Conservation (phyloP, 768 basidiomycete species). For the Collybia nuda region DNA sequence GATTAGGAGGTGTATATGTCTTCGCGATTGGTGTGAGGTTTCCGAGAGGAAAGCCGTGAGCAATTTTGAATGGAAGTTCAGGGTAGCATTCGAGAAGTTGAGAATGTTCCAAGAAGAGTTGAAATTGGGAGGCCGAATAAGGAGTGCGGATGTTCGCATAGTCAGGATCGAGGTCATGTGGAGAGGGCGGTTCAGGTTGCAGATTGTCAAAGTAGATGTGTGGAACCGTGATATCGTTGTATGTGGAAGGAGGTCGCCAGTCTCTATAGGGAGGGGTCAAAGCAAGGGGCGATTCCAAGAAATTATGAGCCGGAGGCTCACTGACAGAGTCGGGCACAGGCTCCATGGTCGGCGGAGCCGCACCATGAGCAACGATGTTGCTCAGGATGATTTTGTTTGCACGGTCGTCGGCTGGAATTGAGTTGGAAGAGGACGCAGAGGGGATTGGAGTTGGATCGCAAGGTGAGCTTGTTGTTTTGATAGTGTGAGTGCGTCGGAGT, state of each 20-base stretch:
- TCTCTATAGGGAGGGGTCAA: slow-evolving; percentile 4
- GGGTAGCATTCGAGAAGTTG: neutral
- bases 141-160: slow-evolving; percentile 1
- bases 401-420: neutral
- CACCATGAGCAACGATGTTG: slow-evolving; percentile 24
- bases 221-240: neutral
- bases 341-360: slow-evolving; percentile 15
- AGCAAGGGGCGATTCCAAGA: slow-evolving; percentile 8
- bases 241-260: neutral
- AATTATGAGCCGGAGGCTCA: neutral
- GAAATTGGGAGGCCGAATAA: slow-evolving; percentile 1
- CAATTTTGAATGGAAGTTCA: neutral
- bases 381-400: slow-evolving; percentile 1
- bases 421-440: slow-evolving; percentile 7
- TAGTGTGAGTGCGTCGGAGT: slow-evolving; percentile 4
- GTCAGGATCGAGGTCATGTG: slow-evolving; percentile 5
- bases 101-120: neutral
- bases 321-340: slow-evolving; percentile 2
- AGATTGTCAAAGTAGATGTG: slow-evolving; percentile 5
- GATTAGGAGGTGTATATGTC: neutral
- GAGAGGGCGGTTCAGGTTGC: slow-evolving; percentile 3
- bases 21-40: slow-evolving; percentile 1
- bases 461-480: slow-evolving; percentile 1
- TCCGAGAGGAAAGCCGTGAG: slow-evolving; percentile 4
- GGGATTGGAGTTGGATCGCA: slow-evolving; percentile 2